phyloP scores from a whole-genome alignment of 2,329 filamentous ascomycete genomes.

The Ophiostoma piceae region DNA sequence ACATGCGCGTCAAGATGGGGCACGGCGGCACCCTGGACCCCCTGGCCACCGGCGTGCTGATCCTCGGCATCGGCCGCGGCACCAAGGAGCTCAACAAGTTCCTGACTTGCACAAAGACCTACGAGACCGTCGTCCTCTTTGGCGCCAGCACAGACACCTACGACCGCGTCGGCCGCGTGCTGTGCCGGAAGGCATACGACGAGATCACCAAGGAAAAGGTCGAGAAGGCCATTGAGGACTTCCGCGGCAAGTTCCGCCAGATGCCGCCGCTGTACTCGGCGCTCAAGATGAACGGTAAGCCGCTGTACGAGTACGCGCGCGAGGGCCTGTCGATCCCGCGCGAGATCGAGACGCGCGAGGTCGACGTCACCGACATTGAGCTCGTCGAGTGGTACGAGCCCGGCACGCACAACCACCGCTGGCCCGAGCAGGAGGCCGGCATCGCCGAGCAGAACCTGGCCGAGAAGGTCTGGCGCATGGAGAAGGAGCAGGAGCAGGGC shows the following conservation, averaged over 20 bases:
- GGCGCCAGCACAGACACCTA: slow-evolving; percentile 91
- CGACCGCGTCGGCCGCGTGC: slow-evolving; percentile 77
- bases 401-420: slow-evolving; percentile 70
- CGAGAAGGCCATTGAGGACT: slow-evolving; percentile 67
- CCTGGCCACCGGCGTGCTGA: slow-evolving; percentile 85
- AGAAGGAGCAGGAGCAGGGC: slow-evolving; percentile 49
- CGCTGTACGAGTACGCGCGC: slow-evolving; percentile 90
- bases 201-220: slow-evolving; percentile 76
- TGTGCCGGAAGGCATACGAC: slow-evolving; percentile 67
- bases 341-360: slow-evolving; percentile 74
- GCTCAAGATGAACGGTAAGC: slow-evolving; percentile 87
- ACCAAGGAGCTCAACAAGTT: slow-evolving; percentile 79
- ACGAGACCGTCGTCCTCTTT: slow-evolving; percentile 84
- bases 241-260: slow-evolving; percentile 81
- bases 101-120: slow-evolving; percentile 83
- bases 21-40: slow-evolving; percentile 95
- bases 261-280: slow-evolving; percentile 90
- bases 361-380: slow-evolving; percentile 72
- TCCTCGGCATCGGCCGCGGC: slow-evolving; percentile 78
- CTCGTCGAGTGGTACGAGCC: slow-evolving; percentile 80
- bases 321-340: slow-evolving; percentile 81
- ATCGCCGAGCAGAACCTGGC: slow-evolving; percentile 70
- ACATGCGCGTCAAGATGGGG: slow-evolving; percentile 79
- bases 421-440: slow-evolving; percentile 74
- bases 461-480: slow-evolving; percentile 62